A percentile compares a stretch with the other conserved stretches of the same genome.
Evolutionary conservation across 164 flowering plant species (phyloP).

Genomic region (Chloranthus sessilifolius): DNA sequence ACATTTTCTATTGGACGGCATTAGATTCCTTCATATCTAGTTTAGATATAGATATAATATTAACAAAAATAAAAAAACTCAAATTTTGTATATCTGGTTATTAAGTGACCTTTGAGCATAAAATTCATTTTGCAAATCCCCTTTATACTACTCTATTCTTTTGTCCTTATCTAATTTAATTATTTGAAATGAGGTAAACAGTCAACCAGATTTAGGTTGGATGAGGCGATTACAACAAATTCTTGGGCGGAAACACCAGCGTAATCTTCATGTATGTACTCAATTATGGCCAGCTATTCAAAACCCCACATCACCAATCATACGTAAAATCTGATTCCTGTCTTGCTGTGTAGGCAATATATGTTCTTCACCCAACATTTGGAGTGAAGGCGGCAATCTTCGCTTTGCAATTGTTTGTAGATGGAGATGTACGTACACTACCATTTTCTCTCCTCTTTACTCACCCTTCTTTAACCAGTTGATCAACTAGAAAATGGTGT

Average conservation of each 20-base stretch:
- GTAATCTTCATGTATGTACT: conserved; percentile 74
- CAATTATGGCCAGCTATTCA: neutral
- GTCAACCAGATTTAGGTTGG: conserved; percentile 97
- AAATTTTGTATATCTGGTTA: no score
- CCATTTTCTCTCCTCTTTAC: neutral
- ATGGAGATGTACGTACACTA: conserved; percentile 53
- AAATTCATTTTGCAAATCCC: neutral
- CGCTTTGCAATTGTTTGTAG: conserved; percentile 76
- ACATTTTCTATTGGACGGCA: no score
- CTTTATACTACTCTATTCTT: neutral
- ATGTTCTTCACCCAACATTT: conserved; percentile 89
- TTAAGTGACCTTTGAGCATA: no score
- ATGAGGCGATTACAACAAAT: conserved; percentile 92
- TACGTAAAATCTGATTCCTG: neutral
- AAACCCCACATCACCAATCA: no score
- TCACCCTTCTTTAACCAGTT: neutral
- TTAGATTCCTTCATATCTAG: no score
- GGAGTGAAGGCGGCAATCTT: conserved; percentile 76
- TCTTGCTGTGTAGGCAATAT: conserved; percentile 54
- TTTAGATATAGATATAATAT: no score
- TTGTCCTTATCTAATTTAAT: neutral
- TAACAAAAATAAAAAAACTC: no score
- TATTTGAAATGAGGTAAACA: conserved; percentile 24
- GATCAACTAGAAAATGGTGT: neutral
- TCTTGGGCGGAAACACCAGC: conserved; percentile 94